Percentiles rank a stretch among this genome's conserved stretches.
These are phyloP conservation scores for Pestalotiopsis sp. DNA, from an alignment of 2,329 filamentous ascomycete species.

Conservation along the genomic window DNA sequence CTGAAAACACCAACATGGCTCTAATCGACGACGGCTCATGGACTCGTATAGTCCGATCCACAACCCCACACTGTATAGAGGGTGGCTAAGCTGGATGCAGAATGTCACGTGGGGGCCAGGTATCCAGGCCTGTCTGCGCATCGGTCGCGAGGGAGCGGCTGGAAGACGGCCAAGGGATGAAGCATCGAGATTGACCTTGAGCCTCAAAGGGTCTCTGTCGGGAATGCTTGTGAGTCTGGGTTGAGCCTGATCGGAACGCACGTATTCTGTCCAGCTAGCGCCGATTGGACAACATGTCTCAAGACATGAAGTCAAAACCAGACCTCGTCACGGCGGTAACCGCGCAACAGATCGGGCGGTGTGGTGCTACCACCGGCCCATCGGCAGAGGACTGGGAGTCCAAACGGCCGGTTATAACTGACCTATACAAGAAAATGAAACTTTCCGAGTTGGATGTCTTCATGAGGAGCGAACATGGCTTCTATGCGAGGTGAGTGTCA, in stretches of 20 bases:
- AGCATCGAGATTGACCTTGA: background rate
- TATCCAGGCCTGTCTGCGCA: background rate
- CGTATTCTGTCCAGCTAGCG: background rate
- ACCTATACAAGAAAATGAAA: constrained; percentile 6
- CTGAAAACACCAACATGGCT: background rate
- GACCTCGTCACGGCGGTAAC: background rate
- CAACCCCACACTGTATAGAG: background rate
- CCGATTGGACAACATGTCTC: constrained; percentile 1
- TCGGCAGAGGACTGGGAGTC: constrained; percentile 7
- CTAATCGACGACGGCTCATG: background rate
- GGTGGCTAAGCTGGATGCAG: background rate
- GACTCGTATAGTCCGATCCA: background rate
- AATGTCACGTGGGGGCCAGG: background rate
- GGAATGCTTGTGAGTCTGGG: background rate
- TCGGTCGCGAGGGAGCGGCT: background rate
- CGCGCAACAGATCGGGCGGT: background rate
- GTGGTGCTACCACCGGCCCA: constrained; percentile 8
- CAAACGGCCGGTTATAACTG: background rate
- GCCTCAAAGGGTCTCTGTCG: background rate
- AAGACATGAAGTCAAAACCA: background rate
- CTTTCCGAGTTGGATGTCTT: background rate
- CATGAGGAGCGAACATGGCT: constrained; percentile 5
- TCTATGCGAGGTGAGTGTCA: constrained; percentile 5
- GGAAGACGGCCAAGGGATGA: background rate
- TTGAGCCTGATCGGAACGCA: background rate